Evolutionary conservation across 2,329 filamentous ascomycete genomes (phyloP).

Genomic region (Trematosphaeria pertusa): DNA sequence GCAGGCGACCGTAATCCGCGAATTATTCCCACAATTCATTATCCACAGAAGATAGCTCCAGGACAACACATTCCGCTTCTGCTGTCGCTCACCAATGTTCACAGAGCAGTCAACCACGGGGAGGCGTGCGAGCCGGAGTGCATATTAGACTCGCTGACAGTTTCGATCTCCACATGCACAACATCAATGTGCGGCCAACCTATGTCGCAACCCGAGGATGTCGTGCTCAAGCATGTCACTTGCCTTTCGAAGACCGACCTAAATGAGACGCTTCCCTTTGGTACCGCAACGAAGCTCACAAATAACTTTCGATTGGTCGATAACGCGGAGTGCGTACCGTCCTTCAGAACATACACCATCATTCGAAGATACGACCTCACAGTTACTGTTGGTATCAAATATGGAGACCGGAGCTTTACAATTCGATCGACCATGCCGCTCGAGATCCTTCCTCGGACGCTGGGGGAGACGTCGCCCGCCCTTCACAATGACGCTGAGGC

Average conservation of each 20-base stretch:
- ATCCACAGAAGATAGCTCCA: slow-evolving; percentile 36
- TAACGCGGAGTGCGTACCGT: slow-evolving; percentile 41
- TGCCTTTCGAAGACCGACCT: slow-evolving; percentile 38
- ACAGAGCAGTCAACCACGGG: slow-evolving; percentile 11
- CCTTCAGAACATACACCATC: slow-evolving; percentile 44
- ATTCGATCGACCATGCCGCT: slow-evolving; percentile 35
- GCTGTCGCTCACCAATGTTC: slow-evolving; percentile 31
- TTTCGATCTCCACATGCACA: slow-evolving; percentile 42
- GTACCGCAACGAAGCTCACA: slow-evolving; percentile 26
- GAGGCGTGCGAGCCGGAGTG: slow-evolving; percentile 27
- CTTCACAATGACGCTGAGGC: slow-evolving; percentile 25
- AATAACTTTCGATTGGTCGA: slow-evolving; percentile 43
- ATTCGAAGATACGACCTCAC: slow-evolving; percentile 38
- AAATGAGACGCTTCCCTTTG: slow-evolving; percentile 29
- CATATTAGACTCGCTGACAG: slow-evolving; percentile 33
- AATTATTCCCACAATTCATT: slow-evolving; percentile 40
- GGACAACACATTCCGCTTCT: slow-evolving; percentile 42
- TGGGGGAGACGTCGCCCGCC: slow-evolving; percentile 13
- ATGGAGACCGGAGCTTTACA: slow-evolving; percentile 31
- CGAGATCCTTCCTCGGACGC: slow-evolving; percentile 38
- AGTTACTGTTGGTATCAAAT: slow-evolving; percentile 36
- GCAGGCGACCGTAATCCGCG: slow-evolving; percentile 21
- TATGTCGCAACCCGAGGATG: slow-evolving; percentile 35
- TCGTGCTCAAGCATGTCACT: slow-evolving; percentile 36
- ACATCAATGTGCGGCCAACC: slow-evolving; percentile 38